Conservation (phyloP, 192 early-diverging fungal genomes). For the Linnemannia elongata region DNA sequence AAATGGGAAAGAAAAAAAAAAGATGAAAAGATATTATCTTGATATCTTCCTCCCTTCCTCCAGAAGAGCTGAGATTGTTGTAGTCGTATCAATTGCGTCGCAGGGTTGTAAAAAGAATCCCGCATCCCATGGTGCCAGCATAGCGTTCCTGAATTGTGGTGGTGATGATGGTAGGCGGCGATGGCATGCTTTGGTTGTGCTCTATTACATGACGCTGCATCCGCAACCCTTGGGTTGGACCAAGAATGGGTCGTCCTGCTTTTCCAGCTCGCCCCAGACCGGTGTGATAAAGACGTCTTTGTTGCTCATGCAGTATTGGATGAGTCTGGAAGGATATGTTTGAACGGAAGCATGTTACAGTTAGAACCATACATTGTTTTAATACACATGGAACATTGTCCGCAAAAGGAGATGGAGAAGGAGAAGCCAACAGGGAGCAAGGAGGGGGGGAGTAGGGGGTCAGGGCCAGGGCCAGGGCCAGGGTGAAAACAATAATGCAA, state of each 20-base stretch:
- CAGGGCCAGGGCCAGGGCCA: conserved; percentile 1
- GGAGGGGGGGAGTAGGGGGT: neutral
- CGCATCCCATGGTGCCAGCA: neutral
- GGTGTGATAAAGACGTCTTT: conserved; percentile 53
- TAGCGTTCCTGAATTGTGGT: neutral
- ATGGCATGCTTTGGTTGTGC: neutral
- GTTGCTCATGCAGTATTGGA: conserved; percentile 44
- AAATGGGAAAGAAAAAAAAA: too few relatives aligned
- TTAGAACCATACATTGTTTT: neutral
- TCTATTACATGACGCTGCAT: conserved; percentile 41
- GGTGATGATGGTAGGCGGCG: neutral
- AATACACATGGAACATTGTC: neutral
- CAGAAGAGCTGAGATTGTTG: too few relatives aligned
- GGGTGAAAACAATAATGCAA: neutral
- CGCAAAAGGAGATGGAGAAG: neutral
- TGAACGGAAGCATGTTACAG: neutral
- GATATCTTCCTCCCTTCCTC: too few relatives aligned
- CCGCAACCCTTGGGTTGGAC: conserved; percentile 45
- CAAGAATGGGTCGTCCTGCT: conserved; percentile 51
- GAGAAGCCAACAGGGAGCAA: neutral
- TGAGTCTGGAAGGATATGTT: conserved; percentile 18
- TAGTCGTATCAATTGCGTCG: too few relatives aligned
- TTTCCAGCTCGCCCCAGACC: conserved; percentile 53
- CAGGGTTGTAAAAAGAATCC: too few relatives aligned
- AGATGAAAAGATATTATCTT: too few relatives aligned